Evolutionary conservation across 331 rosid species (phyloP), one percentile per base, ranked within the genome.

Genomic region (Cydonia oblonga): DNA sequence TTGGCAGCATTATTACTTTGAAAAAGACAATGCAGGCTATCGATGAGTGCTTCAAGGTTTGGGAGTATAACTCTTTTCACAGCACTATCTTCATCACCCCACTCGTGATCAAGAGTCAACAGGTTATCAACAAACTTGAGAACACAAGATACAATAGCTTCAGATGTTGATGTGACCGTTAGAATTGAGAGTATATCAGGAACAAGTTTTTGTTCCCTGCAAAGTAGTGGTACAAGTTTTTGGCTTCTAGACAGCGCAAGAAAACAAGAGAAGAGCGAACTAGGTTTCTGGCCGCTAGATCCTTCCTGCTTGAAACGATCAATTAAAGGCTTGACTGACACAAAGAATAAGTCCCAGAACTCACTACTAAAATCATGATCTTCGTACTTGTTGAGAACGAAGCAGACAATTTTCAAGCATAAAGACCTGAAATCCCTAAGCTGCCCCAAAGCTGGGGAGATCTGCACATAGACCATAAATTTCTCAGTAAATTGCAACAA

Each of bases 241-340:
- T 81, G 73, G 87, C 84, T 88, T 85, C 84, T 85, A 71, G 91
- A 87, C 98, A 93, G 89, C 75, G 91, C 87, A 79, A 86, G 72
- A 88, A 93, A 93, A 85, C 98, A 89, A 80, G 96, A 88, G 42
- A 91, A 84, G 66, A 93, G 91, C 7, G 96, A 87, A 84, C 98
- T 91, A 52, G 98, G 98, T 70, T 89, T 93, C 86, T 91, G 92
- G 78, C 97, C 86, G 69, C 96, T 91, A 74, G 92, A 90, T 75
- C 90, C 87, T 83, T 91, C 98, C 76, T 82, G 90, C 79, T 86
- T 91, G 81, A 93, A 89, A 75, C 86, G 84, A 42, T 79, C 85
- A 18, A 93, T 76, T 84, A 90, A 78, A 3, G 90, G 82, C 69
- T 91, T 86, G 49, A 86, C 91, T 24, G 98, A 86, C 19, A 53